Evolutionary conservation across 306 rosid species (phyloP).

Genomic region (Ormosia semicastrata): DNA sequence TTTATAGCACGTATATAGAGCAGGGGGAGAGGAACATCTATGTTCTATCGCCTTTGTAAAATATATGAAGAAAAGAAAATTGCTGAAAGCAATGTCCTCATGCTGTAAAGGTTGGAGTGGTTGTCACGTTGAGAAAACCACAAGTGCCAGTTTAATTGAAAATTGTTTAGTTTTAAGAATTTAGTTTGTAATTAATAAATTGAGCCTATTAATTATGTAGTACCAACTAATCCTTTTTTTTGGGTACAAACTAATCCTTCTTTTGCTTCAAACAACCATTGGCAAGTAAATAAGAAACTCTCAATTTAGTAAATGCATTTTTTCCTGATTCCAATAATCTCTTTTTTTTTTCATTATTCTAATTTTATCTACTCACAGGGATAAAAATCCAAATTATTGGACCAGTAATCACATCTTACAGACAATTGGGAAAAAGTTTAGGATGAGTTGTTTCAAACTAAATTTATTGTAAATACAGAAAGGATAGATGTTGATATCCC

Average conservation of each 20-base stretch:
- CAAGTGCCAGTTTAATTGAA: not conserved
- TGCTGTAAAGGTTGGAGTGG: conserved; percentile 1
- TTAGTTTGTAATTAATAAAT: not conserved
- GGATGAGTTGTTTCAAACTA: conserved; percentile 1
- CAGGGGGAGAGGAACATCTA: not conserved
- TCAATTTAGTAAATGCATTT: not conserved
- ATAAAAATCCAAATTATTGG: conserved; percentile 4
- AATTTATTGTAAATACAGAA: conserved; percentile 31
- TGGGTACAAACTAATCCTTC: not conserved
- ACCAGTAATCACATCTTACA: not conserved
- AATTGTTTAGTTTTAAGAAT: not conserved
- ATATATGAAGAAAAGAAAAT: not conserved
- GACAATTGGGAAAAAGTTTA: not conserved
- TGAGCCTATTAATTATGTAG: not conserved
- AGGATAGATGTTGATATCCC: conserved; percentile 42
- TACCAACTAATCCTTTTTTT: not conserved
- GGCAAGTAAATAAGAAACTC: not conserved
- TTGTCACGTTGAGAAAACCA: conserved; percentile 25
- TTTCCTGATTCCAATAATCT: not conserved
- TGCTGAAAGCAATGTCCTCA: conserved; percentile 9
- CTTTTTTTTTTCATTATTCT: not conserved
- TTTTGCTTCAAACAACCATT: not conserved
- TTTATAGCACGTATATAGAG: not conserved
- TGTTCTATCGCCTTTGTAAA: not conserved
- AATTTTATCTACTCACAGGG: not conserved